Conservation (phyloP, 192 early-diverging fungal genomes). For the Coemansia sp. region DNA sequence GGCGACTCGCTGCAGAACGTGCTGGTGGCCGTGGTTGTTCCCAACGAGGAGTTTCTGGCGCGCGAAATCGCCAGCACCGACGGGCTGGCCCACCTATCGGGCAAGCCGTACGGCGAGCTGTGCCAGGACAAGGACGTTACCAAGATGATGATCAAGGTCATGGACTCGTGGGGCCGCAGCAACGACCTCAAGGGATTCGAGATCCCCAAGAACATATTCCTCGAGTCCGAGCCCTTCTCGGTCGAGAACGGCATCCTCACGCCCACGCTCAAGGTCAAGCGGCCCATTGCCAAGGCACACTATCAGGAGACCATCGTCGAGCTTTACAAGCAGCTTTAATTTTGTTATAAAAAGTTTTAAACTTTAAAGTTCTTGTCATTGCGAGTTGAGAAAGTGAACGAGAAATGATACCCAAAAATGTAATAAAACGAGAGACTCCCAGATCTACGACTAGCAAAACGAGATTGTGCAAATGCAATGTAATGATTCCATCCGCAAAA, state of each 20-base stretch:
- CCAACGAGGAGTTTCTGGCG: conserved; percentile 62
- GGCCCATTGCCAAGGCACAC: conserved; percentile 38
- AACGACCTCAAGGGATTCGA: conserved; percentile 73
- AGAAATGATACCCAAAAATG: too few species aligned
- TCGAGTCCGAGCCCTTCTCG: conserved; percentile 68
- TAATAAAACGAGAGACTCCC: too few species aligned
- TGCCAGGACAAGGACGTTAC: conserved; percentile 60
- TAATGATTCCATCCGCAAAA: too few species aligned
- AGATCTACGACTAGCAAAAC: too few species aligned
- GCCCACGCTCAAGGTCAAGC: conserved; percentile 72
- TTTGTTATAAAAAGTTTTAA: too few species aligned
- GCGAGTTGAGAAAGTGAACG: too few species aligned
- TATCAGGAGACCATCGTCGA: conserved; percentile 35
- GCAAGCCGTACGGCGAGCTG: conserved; percentile 22
- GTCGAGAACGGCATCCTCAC: conserved; percentile 82
- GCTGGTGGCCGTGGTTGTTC: conserved; percentile 76
- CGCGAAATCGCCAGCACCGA: conserved; percentile 40
- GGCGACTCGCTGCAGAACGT: conserved; percentile 77
- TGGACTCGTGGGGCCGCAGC: conserved; percentile 57
- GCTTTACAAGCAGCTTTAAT: conserved; percentile 1
- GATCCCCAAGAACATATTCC: conserved; percentile 62
- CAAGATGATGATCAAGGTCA: conserved; percentile 41
- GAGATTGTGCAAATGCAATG: too few species aligned
- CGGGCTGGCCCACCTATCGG: conserved; percentile 17
- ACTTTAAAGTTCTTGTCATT: too few species aligned